These are phyloP conservation scores for Ceratobasidium sp. DNA, from an alignment of 1,284 basidiomycete species.

Conservation along the genomic window DNA sequence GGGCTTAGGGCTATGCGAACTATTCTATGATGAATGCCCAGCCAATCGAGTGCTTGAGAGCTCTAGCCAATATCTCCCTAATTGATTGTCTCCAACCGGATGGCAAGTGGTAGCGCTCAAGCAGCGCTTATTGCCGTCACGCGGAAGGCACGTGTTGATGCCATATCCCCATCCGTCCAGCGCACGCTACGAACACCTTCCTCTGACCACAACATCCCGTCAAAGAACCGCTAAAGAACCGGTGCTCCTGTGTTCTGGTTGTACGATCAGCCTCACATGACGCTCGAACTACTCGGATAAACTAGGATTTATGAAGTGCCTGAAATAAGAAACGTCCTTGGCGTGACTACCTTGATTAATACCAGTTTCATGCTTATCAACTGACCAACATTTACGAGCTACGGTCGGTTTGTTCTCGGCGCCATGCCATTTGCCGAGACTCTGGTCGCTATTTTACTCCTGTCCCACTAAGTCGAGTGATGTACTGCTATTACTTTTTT, in stretches of 20 bases:
- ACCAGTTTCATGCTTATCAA: too few relatives aligned
- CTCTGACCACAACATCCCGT: constrained; percentile 13
- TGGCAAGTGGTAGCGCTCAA: too few relatives aligned
- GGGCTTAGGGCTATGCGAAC: background rate
- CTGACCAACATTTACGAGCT: constrained; percentile 30
- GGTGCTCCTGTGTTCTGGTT: background rate
- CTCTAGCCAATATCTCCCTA: background rate
- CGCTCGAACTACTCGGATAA: constrained; percentile 3
- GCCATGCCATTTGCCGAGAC: constrained; percentile 8
- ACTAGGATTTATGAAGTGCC: background rate
- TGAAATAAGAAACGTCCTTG: background rate
- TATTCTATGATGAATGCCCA: background rate
- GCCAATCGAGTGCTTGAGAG: background rate
- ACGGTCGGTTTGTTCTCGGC: constrained; percentile 35
- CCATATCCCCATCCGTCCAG: background rate
- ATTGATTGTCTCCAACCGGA: background rate
- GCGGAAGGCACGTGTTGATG: constrained; percentile 5
- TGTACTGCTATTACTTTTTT: background rate
- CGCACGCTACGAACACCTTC: constrained; percentile 7
- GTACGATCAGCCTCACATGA: background rate
- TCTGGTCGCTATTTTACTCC: background rate
- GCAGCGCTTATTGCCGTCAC: constrained; percentile 3
- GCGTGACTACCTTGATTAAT: background rate
- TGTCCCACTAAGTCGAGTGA: background rate
- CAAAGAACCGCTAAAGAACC: too few relatives aligned